Base-by-base conservation (phyloP, 2,329 filamentous ascomycete species). In the Aspergillus flavus region DNA sequence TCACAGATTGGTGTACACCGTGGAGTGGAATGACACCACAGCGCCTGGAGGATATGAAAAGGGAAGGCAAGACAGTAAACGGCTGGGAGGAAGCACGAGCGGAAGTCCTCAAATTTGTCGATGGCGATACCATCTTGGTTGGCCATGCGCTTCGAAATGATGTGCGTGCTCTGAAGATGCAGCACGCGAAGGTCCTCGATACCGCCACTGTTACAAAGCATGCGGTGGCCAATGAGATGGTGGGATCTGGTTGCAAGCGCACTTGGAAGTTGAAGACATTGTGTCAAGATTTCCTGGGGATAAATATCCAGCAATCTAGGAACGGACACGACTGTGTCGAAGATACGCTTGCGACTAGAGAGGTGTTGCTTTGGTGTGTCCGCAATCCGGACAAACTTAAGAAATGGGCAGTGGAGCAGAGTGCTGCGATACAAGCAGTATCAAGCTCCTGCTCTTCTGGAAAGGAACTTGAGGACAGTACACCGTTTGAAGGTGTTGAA, bases 141-240 rank as follows among this genome's bases (percentile, higher is more conserved):
- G 57, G 57, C 11, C 57, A 58, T 45, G 41, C 41, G 12, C 14
- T 58, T n/a, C 7, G 39, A 12, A 58, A 58, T 6, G 57, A 58
- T 28, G 19, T 50, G 5, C 10, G n/a, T 12, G 41, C 26, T 6
- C n/a, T 58, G 57, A 6, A 9, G 10, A 58, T 58, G 26, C 6
- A 2, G 2, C 57, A 53, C 12, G 5, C 16, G 11, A 53, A 34
- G 30, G 10, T 34, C 41, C n/a, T 50, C 2, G 57, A 58, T 10
- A 50, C 57, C 19, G 43, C 41, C 6, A 28, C 34, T 12, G 11
- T 58, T 12, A 58, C 43, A 11, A 48, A 21, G 57, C 28, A 21
- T 39, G 28, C 28, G 26, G 57, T 48, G 23, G 14, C 28, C 16
- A n/a, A 23, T 30, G 50, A 34, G 16, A 53, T 53, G 30, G 30